A percentile compares a stretch with the other conserved stretches of the same genome.
Conservation (phyloP, 805 yeast genomes). For the Yamadazyma insecticola region DNA sequence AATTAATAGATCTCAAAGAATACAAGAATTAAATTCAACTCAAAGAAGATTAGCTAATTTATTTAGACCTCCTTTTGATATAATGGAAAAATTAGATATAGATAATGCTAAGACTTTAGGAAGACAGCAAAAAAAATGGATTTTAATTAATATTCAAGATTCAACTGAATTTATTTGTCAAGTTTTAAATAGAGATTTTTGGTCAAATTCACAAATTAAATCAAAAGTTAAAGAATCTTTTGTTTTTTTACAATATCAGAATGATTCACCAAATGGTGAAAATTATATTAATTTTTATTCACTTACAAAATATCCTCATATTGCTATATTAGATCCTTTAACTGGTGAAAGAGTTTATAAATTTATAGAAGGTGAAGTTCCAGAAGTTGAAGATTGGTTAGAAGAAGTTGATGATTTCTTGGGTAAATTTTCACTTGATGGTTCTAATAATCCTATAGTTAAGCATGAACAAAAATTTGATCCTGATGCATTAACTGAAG, state of each 20-base stretch:
- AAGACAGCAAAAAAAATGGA: conserved; percentile 65
- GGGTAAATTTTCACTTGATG: conserved; percentile 57
- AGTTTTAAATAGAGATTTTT: conserved; percentile 85
- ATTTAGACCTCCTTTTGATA: conserved; percentile 91
- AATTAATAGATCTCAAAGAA: conserved; percentile 18
- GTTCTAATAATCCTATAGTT: conserved; percentile 61
- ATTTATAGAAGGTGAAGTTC: conserved; percentile 67
- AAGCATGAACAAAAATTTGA: conserved; percentile 57
- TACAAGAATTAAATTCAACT: conserved; percentile 39
- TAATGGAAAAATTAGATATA: conserved; percentile 64
- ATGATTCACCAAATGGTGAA: conserved; percentile 70
- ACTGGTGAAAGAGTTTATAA: conserved; percentile 84
- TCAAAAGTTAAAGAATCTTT: conserved; percentile 62
- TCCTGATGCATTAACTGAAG: conserved; percentile 68
- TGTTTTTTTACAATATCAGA: conserved; percentile 79
- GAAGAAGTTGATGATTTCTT: conserved; percentile 70
- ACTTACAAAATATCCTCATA: conserved; percentile 71
- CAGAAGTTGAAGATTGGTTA: conserved; percentile 55
- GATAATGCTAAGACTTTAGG: conserved; percentile 73
- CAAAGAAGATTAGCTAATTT: conserved; percentile 73
- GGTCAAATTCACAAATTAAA: conserved; percentile 71
- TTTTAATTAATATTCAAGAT: conserved; percentile 85
- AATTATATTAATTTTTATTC: conserved; percentile 71
- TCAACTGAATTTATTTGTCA: conserved; percentile 83
- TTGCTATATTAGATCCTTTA: conserved; percentile 88